These are phyloP conservation scores for Aspergillus quadrilineatus DNA, from an alignment of 2,329 filamentous ascomycete genomes.

Conservation along the genomic window DNA sequence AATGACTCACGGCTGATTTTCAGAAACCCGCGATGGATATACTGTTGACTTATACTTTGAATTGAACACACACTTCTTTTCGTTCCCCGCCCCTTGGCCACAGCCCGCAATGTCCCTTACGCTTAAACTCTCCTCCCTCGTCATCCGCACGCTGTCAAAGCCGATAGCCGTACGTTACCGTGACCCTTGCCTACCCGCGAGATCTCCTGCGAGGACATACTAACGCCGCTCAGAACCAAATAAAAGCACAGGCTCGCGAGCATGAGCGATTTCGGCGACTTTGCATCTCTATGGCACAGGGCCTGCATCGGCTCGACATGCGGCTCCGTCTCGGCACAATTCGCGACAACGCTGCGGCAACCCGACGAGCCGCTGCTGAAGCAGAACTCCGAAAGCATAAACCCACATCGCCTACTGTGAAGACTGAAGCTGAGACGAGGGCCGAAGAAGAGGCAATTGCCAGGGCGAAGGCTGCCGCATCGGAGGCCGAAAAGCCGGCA, in stretches of 20 bases:
- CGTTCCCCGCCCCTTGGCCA: not conserved
- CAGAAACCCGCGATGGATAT: not conserved
- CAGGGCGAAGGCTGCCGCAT: conserved; percentile 42
- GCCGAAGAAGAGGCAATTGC: conserved; percentile 54
- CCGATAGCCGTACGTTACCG: conserved; percentile 60
- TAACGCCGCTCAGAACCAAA: conserved; percentile 56
- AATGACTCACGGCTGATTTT: not conserved
- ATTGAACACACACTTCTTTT: not conserved
- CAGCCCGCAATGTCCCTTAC: conserved; percentile 58
- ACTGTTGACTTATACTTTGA: not conserved
- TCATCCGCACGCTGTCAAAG: conserved; percentile 65
- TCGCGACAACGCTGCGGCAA: conserved; percentile 57
- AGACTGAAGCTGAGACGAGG: conserved; percentile 60
- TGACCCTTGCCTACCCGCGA: conserved; percentile 6
- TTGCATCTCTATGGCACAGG: conserved; percentile 63
- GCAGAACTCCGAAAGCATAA: conserved; percentile 56
- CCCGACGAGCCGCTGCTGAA: conserved; percentile 50
- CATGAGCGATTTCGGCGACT: conserved; percentile 64
- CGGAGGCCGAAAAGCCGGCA: conserved; percentile 49
- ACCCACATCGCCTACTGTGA: conserved; percentile 57
- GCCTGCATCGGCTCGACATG: conserved; percentile 66
- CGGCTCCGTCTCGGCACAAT: conserved; percentile 64
- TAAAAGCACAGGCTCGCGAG: conserved; percentile 67
- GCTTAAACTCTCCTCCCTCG: conserved; percentile 64
- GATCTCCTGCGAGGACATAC: conserved; percentile 11